Base-by-base conservation (phyloP, 768 basidiomycete genomes). In the Pisolithus albus region DNA sequence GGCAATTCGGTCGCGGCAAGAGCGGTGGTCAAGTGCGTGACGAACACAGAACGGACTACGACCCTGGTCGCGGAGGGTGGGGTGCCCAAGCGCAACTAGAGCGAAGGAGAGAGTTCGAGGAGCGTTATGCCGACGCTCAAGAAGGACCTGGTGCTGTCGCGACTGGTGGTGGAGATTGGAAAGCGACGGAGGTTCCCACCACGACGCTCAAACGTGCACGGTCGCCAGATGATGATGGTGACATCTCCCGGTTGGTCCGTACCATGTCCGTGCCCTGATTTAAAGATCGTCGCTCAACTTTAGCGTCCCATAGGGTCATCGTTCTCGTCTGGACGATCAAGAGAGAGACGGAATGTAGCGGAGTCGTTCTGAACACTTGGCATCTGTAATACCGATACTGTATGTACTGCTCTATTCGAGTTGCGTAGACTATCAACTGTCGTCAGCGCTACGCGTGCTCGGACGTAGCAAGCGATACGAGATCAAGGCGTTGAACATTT, bases 1-100 rank as follows among this genome's bases (percentile, higher is more conserved):
- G 96, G 55, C 96, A 99, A 69, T 99, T 97, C 56, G 96, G 96
- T 28, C 76, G 96, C 54, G 96, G 96, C 24, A 97, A 94, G 70
- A 94, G 91, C 57, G 96, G 96, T 30, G 96, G 96, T 3, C 94
- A 96, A 75, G 82, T 94, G 47, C 80, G 95, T 59, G 96, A 99
- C 64, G 96, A 99, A 64, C 96, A 96, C 66, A 74, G 96, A 56
- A 86, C 94, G 64, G 95, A 98, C 68, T 99, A 94, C 64, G 93
- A 98, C 66, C 86, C 92, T 51, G 96, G 96, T 32, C 82, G 96
- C 46, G 96, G 96, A 47, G 91, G 89, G 36, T 94, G 88, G 90
- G 92, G 91, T 59, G 92, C 91, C 5, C 89, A 90, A 55, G 83
- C 87, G 5, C 88, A 92, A 61, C 75, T 82, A 37, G 86, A 89